These are phyloP conservation scores for Botrytis porri DNA, from an alignment of 2,329 filamentous ascomycete species.

Conservation along the genomic window DNA sequence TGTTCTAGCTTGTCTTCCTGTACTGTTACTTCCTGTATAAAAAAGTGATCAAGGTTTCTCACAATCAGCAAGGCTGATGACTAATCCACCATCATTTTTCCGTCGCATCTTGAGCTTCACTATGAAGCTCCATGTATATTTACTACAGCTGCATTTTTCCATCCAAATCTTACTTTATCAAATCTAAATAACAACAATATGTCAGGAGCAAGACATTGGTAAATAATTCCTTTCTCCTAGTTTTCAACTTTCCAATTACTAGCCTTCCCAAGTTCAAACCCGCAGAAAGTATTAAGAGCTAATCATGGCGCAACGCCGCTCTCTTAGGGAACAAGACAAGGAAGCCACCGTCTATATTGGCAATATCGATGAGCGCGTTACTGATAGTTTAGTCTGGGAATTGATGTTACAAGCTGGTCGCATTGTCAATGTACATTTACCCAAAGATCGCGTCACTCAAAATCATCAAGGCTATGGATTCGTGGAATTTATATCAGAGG, in stretches of 20 bases:
- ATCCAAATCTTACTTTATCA: neutral
- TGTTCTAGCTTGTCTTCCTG: slow-evolving; percentile 8
- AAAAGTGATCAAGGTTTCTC: slow-evolving; percentile 24
- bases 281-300: slow-evolving; percentile 27
- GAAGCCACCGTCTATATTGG: slow-evolving; percentile 97
- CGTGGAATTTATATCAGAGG: slow-evolving; percentile 94
- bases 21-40: neutral
- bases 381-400: slow-evolving; percentile 89
- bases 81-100: slow-evolving; percentile 21
- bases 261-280: neutral
- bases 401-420: slow-evolving; percentile 97
- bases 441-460: slow-evolving; percentile 96
- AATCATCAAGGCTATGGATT: slow-evolving; percentile 98
- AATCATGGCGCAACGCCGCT: slow-evolving; percentile 23
- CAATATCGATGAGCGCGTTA: slow-evolving; percentile 95
- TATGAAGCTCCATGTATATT: slow-evolving; percentile 15
- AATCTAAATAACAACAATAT: slow-evolving; percentile 29
- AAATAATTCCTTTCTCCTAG: slow-evolving; percentile 34
- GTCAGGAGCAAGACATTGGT: slow-evolving; percentile 66
- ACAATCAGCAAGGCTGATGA: slow-evolving; percentile 15
- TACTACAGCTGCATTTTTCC: neutral
- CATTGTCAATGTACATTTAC: slow-evolving; percentile 96
- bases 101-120: slow-evolving; percentile 19
- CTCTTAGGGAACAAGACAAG: slow-evolving; percentile 88
- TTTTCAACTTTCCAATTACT: neutral